Evolutionary conservation across 2,329 filamentous ascomycete species (phyloP), one percentile per base, ranked within the genome.

Genomic region (Fusarium liriodendri): DNA sequence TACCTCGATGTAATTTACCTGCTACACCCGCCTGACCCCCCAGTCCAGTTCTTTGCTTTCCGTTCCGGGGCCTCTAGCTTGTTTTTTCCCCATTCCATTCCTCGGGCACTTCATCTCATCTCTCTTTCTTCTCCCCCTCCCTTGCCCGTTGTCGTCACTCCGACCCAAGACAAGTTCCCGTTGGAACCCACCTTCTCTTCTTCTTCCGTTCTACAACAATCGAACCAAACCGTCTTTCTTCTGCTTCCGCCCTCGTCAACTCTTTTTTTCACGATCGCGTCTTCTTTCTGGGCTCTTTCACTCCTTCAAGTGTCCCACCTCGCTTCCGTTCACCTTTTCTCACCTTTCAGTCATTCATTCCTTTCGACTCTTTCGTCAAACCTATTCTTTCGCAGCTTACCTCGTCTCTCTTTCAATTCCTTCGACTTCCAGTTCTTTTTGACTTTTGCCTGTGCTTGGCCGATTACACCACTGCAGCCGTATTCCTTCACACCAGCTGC

Each of bases 231-330:
- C 45, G 71, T 58, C 62, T 62, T 62, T 72, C 59, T 75, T 74
- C 69, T 72, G 37, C 55, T 64, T 72, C 42, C 62, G 68, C 69
- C 45, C 50, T 69, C 62, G 52, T 62, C 55, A 6, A 27, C 37
- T 55, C 38, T 59, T 72, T 54, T 74, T 18, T 42, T 74, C 55
- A 59, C 72, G 59, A 70, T 62, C 47, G 68, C 40, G 52, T 61
- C 45, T 50, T 64, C 40, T 14, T 27, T 32, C 45, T 33, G 72
- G 72, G 42, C 72, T 68, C 72, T 75, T 74, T 70, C 72, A 75
- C 72, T 75, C 72, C 70, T 54, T 75, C 69, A 73, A 69, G 72
- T 70, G 62, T 70, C 62, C 72, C 59, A 37, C 57, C 45, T 27
- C 20, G n/a, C 38, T 42, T 33, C 32, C 32, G 14, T 33, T 42